These are phyloP conservation scores for Epichloe aotearoae DNA, from an alignment of 2,329 filamentous ascomycete species.

Conservation along the genomic window DNA sequence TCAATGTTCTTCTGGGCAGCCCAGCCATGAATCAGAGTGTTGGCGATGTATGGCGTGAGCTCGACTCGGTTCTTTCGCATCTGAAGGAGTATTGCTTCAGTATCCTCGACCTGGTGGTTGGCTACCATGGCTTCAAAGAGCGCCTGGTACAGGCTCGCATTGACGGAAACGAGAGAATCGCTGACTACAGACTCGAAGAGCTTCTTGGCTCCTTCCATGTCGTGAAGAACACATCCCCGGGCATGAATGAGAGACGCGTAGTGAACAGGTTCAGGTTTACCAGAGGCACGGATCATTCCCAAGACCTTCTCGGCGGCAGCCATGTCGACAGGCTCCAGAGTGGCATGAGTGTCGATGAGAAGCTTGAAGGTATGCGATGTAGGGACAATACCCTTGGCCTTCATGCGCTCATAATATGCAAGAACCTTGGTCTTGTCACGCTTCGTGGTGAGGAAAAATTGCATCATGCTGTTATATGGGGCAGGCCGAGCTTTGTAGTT, in stretches of 20 bases:
- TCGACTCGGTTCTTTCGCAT: constrained; percentile 67
- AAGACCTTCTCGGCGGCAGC: constrained; percentile 73
- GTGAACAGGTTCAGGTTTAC: constrained; percentile 83
- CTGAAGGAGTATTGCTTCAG: constrained; percentile 57
- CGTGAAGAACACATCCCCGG: constrained; percentile 84
- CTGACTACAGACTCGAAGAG: constrained; percentile 72
- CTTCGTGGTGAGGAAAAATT: constrained; percentile 97
- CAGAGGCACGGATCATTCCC: constrained; percentile 59
- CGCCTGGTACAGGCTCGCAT: constrained; percentile 86
- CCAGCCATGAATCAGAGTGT: constrained; percentile 96
- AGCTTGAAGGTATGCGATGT: constrained; percentile 97
- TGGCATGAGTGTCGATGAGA: constrained; percentile 87
- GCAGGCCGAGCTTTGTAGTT: constrained; percentile 98
- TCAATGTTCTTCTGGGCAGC: constrained; percentile 67
- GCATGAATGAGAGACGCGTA: constrained; percentile 94
- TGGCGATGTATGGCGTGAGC: constrained; percentile 94
- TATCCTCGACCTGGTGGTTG: constrained; percentile 72
- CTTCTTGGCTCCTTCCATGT: constrained; percentile 68
- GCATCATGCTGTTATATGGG: constrained; percentile 98
- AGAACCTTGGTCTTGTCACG: constrained; percentile 90
- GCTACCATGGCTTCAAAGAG: constrained; percentile 96
- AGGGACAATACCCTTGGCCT: constrained; percentile 69
- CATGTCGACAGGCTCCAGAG: constrained; percentile 85
- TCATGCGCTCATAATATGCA: constrained; percentile 91
- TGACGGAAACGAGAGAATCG: constrained; percentile 52